These are phyloP conservation scores for Yamadazyma atlantica DNA, from an alignment of 1,139 yeast species.

Conservation along the genomic window DNA sequence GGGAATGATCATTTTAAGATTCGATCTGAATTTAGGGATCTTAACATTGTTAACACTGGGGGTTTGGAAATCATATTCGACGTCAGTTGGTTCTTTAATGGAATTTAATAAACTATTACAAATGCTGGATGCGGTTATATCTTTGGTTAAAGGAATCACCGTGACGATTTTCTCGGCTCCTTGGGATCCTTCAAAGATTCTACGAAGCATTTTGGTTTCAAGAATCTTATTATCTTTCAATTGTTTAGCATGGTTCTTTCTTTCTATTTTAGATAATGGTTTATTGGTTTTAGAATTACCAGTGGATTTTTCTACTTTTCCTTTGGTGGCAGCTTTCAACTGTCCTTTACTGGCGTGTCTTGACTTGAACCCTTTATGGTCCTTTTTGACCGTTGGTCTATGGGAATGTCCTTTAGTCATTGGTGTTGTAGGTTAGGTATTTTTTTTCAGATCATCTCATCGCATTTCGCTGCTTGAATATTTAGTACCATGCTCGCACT, in stretches of 20 bases:
- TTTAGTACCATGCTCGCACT: too few relatives aligned
- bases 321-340: conserved; percentile 74
- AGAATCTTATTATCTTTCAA: conserved; percentile 68
- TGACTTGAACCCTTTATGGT: conserved; percentile 87
- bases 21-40: conserved; percentile 69
- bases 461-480: conserved; percentile 7
- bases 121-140: conserved; percentile 59
- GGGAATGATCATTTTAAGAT: conserved; percentile 73
- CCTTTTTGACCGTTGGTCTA: conserved; percentile 77
- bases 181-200: conserved; percentile 72
- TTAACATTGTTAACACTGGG: conserved; percentile 53
- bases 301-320: conserved; percentile 74
- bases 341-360: conserved; percentile 91
- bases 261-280: conserved; percentile 61
- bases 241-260: conserved; percentile 81
- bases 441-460: conserved; percentile 15
- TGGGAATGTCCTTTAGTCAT: conserved; percentile 71
- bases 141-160: conserved; percentile 74
- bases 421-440: conserved; percentile 1
- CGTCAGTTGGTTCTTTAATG: conserved; percentile 23
- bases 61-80: conserved; percentile 28
- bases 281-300: conserved; percentile 41
- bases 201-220: conserved; percentile 51
- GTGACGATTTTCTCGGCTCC: conserved; percentile 86
- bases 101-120: conserved; percentile 50